phyloP scores from a whole-genome alignment of 73 alveolate species.

The Stentor roeselii region DNA sequence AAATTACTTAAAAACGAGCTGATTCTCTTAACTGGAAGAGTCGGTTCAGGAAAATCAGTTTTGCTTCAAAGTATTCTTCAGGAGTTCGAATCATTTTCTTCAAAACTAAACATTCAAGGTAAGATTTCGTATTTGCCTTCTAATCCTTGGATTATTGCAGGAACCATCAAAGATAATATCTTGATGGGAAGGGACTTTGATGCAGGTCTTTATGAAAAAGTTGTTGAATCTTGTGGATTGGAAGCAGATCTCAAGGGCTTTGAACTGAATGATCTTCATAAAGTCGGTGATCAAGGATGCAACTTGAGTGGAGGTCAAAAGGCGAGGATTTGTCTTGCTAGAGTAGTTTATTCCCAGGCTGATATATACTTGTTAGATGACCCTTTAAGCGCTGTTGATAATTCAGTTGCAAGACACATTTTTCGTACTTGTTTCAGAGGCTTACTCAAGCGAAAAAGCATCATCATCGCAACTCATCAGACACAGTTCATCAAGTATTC shows the following conservation, averaged over 20 bases:
- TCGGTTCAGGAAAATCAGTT: slow-evolving; percentile 53
- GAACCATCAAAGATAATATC: slow-evolving; percentile 90
- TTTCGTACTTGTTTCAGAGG: slow-evolving; percentile 24
- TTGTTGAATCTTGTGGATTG: slow-evolving; percentile 72
- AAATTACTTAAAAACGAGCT: too few species aligned
- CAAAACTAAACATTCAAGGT: slow-evolving; percentile 40
- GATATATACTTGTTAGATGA: slow-evolving; percentile 78
- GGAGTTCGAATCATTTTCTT: slow-evolving; percentile 29
- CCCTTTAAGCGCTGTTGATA: slow-evolving; percentile 62
- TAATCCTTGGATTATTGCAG: slow-evolving; percentile 90
- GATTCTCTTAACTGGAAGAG: neutral
- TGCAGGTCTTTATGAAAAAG: slow-evolving; percentile 69
- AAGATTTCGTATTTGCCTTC: slow-evolving; percentile 62
- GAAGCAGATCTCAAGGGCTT: slow-evolving; percentile 81
- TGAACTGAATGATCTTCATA: slow-evolving; percentile 79
- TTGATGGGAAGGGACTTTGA: slow-evolving; percentile 78
- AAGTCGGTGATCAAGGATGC: slow-evolving; percentile 94
- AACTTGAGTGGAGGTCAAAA: slow-evolving; percentile 97
- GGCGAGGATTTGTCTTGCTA: slow-evolving; percentile 88
- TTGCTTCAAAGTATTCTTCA: slow-evolving; percentile 38
- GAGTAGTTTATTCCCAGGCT: slow-evolving; percentile 80
- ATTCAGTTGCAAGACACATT: slow-evolving; percentile 31
- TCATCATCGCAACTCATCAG: slow-evolving; percentile 36
- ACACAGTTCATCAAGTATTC: slow-evolving; percentile 24
- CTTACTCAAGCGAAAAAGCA: slow-evolving; percentile 31